Conservation (phyloP, 2,329 filamentous ascomycete genomes). For the Exophiala sp. region DNA sequence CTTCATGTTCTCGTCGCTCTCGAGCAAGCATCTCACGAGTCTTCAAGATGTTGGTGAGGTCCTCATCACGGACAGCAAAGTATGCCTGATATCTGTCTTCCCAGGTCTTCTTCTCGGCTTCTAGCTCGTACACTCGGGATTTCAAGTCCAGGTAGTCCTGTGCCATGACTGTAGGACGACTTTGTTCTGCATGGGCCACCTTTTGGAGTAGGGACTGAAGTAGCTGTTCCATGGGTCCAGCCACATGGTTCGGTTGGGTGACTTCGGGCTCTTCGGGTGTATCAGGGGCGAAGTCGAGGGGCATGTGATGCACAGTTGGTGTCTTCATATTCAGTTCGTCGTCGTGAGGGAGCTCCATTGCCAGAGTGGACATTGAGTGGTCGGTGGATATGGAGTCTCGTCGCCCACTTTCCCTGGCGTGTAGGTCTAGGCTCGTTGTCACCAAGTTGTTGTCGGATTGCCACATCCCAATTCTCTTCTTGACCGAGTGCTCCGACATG, state of each 20-base stretch:
- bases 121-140: slow-evolving; percentile 33
- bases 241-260: background rate
- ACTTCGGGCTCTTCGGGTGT: background rate
- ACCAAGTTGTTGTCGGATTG: slow-evolving; percentile 2
- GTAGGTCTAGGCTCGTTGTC: background rate
- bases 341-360: background rate
- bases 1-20: slow-evolving; percentile 38
- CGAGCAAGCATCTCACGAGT: slow-evolving; percentile 40
- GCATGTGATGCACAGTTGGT: slow-evolving; percentile 8
- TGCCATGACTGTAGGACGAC: slow-evolving; percentile 33
- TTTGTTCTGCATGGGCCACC: slow-evolving; percentile 17
- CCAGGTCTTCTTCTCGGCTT: slow-evolving; percentile 37
- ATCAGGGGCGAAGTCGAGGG: background rate
- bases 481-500: background rate
- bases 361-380: slow-evolving; percentile 1
- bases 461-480: slow-evolving; percentile 2
- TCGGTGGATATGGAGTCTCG: slow-evolving; percentile 6
- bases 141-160: slow-evolving; percentile 36
- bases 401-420: background rate
- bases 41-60: slow-evolving; percentile 44
- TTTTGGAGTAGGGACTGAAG: slow-evolving; percentile 16
- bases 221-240: slow-evolving; percentile 19
- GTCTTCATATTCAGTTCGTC: slow-evolving; percentile 20
- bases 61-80: slow-evolving; percentile 41
- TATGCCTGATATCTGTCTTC: slow-evolving; percentile 39